These are phyloP conservation scores for Solanum hybrid DNA, from an alignment of 305 asterid genomes.

Conservation along the genomic window DNA sequence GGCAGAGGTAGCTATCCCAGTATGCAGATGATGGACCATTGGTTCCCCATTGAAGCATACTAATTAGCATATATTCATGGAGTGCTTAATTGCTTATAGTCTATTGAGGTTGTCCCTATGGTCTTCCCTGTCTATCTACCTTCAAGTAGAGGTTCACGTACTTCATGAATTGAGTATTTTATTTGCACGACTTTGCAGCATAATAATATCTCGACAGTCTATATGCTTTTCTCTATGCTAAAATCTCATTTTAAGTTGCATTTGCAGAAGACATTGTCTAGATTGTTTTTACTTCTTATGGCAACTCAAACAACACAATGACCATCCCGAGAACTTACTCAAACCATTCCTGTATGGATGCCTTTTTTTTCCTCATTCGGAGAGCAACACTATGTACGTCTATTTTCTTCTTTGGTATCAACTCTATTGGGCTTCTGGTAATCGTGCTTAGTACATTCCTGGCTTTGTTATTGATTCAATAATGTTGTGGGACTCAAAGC, in stretches of 20 bases:
- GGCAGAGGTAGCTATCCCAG: background rate
- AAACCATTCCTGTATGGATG: background rate
- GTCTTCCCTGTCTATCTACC: background rate
- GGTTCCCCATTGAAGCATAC: background rate
- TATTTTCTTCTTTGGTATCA: background rate
- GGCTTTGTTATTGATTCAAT: background rate
- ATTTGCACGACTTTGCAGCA: background rate
- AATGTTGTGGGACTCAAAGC: background rate
- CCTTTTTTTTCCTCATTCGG: background rate
- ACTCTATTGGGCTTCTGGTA: background rate
- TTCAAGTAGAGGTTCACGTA: background rate
- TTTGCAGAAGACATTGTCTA: background rate
- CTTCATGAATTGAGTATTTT: background rate
- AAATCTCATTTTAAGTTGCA: background rate
- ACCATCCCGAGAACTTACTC: background rate
- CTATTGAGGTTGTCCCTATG: background rate
- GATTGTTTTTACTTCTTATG: background rate
- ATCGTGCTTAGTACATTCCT: background rate
- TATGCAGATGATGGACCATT: background rate
- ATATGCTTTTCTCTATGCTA: background rate
- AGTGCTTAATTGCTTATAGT: background rate
- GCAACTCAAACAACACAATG: too few species aligned
- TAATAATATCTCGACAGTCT: background rate
- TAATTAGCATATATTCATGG: background rate
- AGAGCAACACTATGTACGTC: background rate